phyloP scores from a whole-genome alignment of 1,284 basidiomycete species.

The Ganoderma multipileum region DNA sequence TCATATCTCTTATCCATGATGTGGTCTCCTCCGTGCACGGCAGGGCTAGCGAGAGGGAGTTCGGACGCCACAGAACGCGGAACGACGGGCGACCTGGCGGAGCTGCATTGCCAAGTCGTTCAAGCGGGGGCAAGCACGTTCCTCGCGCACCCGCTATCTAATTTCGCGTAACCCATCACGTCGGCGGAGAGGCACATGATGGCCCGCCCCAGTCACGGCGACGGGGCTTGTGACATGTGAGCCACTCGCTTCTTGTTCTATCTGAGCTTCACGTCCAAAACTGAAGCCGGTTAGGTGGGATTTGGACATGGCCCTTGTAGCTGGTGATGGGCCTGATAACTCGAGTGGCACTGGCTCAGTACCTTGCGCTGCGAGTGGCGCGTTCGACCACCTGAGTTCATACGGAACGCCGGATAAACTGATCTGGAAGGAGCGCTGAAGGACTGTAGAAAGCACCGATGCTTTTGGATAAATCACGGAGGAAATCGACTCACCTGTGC shows the following conservation, averaged over 20 bases:
- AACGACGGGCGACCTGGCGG: background rate
- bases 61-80: background rate
- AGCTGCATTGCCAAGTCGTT: slow-evolving; percentile 1
- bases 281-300: background rate
- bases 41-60: background rate
- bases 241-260: background rate
- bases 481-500: slow-evolving; percentile 2
- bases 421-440: slow-evolving; percentile 1
- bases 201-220: background rate
- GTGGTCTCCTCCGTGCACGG: background rate
- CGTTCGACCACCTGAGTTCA: background rate
- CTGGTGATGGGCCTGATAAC: slow-evolving; percentile 14
- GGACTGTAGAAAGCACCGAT: background rate
- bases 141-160: slow-evolving; percentile 15
- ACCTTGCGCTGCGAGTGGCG: background rate
- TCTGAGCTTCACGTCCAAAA: background rate
- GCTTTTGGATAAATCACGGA: background rate
- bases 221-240: slow-evolving; percentile 5
- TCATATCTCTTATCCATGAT: background rate
- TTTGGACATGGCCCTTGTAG: background rate
- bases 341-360: background rate
- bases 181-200: slow-evolving; percentile 11
- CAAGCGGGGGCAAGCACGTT: background rate
- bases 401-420: background rate
- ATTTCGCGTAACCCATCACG: slow-evolving; percentile 25